Evolutionary conservation across 306 rosid species (phyloP), one percentile per base, ranked within the genome.

Genomic region (Glycyrrhiza uralensis): DNA sequence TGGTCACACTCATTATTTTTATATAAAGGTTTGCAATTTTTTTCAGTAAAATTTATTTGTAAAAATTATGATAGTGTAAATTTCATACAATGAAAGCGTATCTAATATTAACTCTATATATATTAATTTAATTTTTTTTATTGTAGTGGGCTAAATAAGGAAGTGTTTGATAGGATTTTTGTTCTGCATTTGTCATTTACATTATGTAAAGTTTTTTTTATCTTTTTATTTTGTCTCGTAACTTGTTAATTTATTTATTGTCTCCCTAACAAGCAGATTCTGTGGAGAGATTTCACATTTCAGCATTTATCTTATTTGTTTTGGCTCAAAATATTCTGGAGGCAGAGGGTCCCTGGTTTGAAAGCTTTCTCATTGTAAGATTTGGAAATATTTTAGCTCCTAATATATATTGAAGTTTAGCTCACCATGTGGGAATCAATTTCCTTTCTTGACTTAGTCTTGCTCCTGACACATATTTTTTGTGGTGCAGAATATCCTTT

Each of bases 311-410:
- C 86, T 79, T 94, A 52, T 94, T 94, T 9, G 97, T 94, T 72
- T 85, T 94, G 82, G 99, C 99, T 71, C 99, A 94, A 87, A 94
- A 94, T 76, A 91, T 94, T 84, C 88, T 91, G 81, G 99, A 94
- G 86, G 96, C 97, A 5, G 99, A 94, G 86, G 97, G 97, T 58
- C 93, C 97, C 77, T 94, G 99, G 99, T 91, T 94, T 70, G 75
- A 85, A 71, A 88, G 89, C 83, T 94, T 94, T 80, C 78, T 91
- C 72, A 78, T 8, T 49, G 99, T 94, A 88, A 86, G 96, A 79
- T 84, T 56, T 56, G 67, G 24, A 72, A 41, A 67, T 36, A 36
- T 14, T 52, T 44, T 68, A 28, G 57, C 63, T 7, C 41, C 14
- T 8, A 18, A 18, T 58, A 13, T 59, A 62, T 41, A 18, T 54